Base-by-base conservation (phyloP, 495 filamentous ascomycete genomes). In the Sabuloglossum arenarium region DNA sequence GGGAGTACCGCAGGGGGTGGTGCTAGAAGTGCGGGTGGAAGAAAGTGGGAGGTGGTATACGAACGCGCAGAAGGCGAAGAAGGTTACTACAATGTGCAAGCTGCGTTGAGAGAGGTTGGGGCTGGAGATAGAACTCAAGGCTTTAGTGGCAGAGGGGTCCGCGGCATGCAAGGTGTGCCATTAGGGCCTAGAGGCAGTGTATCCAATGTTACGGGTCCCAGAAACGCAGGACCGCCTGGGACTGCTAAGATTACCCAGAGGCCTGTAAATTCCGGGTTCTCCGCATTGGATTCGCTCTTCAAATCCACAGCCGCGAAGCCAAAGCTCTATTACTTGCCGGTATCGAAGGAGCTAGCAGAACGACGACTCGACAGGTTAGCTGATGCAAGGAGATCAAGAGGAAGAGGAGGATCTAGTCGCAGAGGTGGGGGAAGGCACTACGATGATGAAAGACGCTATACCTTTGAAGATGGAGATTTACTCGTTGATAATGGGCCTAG, bases 401-500 rank as follows among this genome's bases (percentile, higher is more conserved):
- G 58, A 64, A n/a, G n/a, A n/a, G 69, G 45, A 61, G 71, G 65
- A 10, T 65, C 71, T 37, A 69, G 78, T 28, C 79, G 78, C 37
- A 65, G 66, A 63, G 5, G 49, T 29, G 39, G 34, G 59, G 30
- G 53, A 50, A 25, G 25, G 29, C 59, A 34, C n/a, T 12, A 39
- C 14, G 78, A 79, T 43, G 78, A 86, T 25, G 79, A 80, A 65
- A 77, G 83, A 52, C 73, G 85, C 30, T 90, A 84, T 65, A 82
- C 79, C 0, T 95, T 94, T 62, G 85, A 93, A 68, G 73, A 84
- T 56, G 76, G 73, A 0, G 77, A 81, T 58, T 46, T 65, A 0
- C 74, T 94, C 47, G 83, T 93, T 49, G 86, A 94, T 66, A 69
- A 77, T 58, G 88, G 87, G 2, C 75, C 75, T 5, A 87, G 94